phyloP scores from a whole-genome alignment of 163 green algal species.

The Chloromonas sp. region DNA sequence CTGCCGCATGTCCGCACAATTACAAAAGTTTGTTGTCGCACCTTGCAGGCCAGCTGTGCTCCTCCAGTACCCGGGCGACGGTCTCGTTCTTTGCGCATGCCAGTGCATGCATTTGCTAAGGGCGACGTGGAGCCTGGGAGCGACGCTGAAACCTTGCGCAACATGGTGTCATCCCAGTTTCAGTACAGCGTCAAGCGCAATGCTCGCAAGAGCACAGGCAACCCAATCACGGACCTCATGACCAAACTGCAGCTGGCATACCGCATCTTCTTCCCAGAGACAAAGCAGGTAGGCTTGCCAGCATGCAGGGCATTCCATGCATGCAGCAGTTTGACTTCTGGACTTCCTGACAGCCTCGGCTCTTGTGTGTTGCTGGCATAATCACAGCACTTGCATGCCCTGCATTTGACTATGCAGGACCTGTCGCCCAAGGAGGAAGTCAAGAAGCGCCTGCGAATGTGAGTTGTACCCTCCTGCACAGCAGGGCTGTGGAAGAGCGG shows the following conservation, averaged over 20 bases:
- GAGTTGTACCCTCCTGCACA: constrained; percentile 36
- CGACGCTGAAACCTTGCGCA: neutral
- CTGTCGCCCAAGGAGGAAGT: constrained; percentile 43
- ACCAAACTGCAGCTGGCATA: constrained; percentile 51
- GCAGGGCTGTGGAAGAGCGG: too few relatives aligned
- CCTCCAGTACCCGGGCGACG: too few relatives aligned
- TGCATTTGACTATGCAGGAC: neutral
- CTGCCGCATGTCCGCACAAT: neutral
- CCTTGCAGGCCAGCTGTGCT: neutral
- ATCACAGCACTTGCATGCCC: neutral
- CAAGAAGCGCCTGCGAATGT: constrained; percentile 52
- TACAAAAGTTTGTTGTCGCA: neutral
- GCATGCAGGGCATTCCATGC: neutral
- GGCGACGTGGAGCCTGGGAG: neutral
- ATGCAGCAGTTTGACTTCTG: neutral
- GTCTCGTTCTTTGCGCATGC: neutral
- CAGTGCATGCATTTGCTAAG: neutral
- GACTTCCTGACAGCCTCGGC: neutral
- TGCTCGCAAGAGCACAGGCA: neutral
- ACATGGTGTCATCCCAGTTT: neutral
- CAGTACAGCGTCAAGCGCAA: neutral
- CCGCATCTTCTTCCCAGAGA: constrained; percentile 65
- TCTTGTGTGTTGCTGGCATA: neutral
- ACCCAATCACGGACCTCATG: constrained; percentile 44
- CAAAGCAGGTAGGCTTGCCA: constrained; percentile 13